Evolutionary conservation across 495 filamentous ascomycete species (phyloP), one percentile per base, ranked within the genome.

Genomic region (Hypomontagnella monticulosa): DNA sequence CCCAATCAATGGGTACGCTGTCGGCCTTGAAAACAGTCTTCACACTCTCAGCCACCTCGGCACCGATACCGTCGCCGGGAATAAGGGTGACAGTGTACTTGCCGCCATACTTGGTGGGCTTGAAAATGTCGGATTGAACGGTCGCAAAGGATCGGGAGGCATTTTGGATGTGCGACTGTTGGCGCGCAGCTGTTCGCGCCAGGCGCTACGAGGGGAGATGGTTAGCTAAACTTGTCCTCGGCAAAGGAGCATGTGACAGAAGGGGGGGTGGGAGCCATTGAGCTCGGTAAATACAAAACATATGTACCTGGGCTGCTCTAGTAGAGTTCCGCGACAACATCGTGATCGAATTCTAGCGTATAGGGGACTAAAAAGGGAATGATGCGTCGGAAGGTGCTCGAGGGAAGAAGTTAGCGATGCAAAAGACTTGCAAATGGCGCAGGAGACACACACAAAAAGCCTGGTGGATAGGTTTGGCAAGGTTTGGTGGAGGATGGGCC

Each of bases 21-120:
- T 98, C 94, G 73, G 93, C 93, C 87, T 97, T 99, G 88, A 97
- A 99, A 76, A 99, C 90, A 46, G 93, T 95, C 86, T 97, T 97
- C 66, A 99, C 93, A 44, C 93, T 94, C 79, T 98, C 95, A 62
- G 95, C 92, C 57, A 98, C 93, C 80, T 99, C 95, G 75, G 93
- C 93, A 79, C 95, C 95, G 73, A 99, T 97, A 81, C 95, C 95
- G 75, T 99, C 95, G 79, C 95, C 94, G 70, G 95, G 95, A 78
- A 99, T 97, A 63, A 99, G 85, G 52, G 96, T 97, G 69, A 97
- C 93, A 14, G 96, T 98, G 86, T 98, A 98, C 83, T 98, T 99
- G 77, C 95, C 93, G 70, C 95, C 95, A 81, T 94, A 98, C 81
- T 98, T 99, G 73, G 95, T 97, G 56, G 95, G 95, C 85, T 96